A percentile compares a stretch with the other conserved stretches of the same genome.
Conservation (phyloP, 306 rosid genomes). For the Fagus crenata region DNA sequence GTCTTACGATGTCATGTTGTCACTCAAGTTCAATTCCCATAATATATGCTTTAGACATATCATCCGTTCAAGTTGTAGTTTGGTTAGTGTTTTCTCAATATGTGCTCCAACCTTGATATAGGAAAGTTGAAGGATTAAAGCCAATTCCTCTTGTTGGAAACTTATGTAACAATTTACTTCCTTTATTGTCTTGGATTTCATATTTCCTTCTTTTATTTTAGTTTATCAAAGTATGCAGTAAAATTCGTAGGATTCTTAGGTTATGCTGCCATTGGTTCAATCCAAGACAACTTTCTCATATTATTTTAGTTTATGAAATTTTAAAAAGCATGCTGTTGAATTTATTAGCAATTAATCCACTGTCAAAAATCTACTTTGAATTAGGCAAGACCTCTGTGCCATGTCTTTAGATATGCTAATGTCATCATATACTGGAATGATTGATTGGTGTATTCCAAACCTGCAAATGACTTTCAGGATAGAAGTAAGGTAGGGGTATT, state of each 20-base stretch:
- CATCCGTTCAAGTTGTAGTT: background rate
- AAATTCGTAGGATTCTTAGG: background rate
- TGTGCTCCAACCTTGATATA: background rate
- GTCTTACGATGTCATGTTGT: background rate
- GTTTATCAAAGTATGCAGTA: background rate
- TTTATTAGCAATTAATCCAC: background rate
- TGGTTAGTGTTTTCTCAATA: background rate
- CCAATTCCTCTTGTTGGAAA: background rate
- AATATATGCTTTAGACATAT: background rate
- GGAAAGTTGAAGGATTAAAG: background rate
- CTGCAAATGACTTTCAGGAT: background rate
- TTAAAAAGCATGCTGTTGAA: background rate
- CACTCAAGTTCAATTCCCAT: background rate
- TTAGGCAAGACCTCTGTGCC: background rate
- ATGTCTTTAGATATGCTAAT: slow-evolving; percentile 1
- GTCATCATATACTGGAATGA: background rate
- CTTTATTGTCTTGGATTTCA: background rate
- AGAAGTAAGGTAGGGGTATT: background rate
- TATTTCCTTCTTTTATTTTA: background rate
- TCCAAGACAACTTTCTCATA: background rate
- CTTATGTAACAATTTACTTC: background rate
- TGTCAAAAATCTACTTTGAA: background rate
- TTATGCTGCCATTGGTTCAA: background rate
- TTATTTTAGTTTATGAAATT: background rate
- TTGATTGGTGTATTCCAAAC: background rate